Evolutionary conservation across 2,329 filamentous ascomycete genomes (phyloP).

Genomic region (Diaporthe citri): DNA sequence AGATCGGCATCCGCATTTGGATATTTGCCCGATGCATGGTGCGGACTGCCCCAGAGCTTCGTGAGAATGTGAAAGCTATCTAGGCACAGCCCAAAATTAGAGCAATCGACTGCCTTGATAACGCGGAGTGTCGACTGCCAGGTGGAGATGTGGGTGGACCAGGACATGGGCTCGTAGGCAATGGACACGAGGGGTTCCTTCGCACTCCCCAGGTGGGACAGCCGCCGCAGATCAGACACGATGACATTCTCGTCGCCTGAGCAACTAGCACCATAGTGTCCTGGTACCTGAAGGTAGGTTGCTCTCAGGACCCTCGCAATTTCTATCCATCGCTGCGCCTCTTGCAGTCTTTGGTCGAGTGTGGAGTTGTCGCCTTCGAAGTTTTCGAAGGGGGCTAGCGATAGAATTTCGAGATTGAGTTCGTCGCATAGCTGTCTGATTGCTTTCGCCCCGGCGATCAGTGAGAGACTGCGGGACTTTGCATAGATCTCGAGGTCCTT

Average conservation of each 20-base stretch:
- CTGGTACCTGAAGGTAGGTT: neutral
- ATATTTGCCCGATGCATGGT: neutral
- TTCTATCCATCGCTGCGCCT: neutral
- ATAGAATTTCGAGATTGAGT: neutral
- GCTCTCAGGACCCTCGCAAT: neutral
- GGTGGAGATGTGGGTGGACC: neutral
- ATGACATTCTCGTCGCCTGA: neutral
- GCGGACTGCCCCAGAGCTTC: neutral
- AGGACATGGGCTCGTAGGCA: neutral
- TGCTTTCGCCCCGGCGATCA: neutral
- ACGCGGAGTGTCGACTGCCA: neutral
- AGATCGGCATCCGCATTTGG: neutral
- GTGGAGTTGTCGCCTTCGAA: neutral
- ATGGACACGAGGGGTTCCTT: neutral
- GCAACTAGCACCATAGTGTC: neutral
- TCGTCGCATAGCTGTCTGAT: conserved; percentile 1
- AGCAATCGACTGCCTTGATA: neutral
- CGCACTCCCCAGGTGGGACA: neutral
- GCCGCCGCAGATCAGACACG: neutral
- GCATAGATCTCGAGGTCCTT: neutral
- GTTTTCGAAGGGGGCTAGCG: neutral
- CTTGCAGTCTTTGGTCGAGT: neutral
- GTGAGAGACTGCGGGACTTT: neutral
- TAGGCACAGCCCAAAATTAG: neutral
- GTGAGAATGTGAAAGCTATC: neutral